phyloP scores from a whole-genome alignment of 331 rosid genomes.

The Acacia pycnantha region DNA sequence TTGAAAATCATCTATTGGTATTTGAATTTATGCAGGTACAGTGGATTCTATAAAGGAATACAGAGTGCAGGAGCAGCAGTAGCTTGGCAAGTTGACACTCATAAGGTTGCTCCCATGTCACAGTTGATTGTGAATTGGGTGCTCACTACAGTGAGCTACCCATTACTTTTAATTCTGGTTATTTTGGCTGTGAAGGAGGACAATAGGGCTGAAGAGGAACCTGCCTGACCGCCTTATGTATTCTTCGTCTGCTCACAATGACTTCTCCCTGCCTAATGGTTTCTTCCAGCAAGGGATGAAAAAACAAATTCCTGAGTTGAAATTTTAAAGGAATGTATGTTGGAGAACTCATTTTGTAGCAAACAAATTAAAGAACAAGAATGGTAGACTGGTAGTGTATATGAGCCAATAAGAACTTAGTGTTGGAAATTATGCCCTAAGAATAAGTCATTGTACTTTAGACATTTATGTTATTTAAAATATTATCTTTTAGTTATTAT shows the following conservation, averaged over 20 bases:
- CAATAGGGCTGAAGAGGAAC: constrained; percentile 15
- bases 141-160: constrained; percentile 53
- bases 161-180: constrained; percentile 46
- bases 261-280: background rate
- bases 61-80: constrained; percentile 78
- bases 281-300: background rate
- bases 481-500: no score
- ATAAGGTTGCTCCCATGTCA: constrained; percentile 31
- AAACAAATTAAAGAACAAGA: background rate
- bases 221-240: constrained; percentile 3
- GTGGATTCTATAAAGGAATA: constrained; percentile 66
- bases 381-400: no score
- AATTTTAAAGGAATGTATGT: background rate
- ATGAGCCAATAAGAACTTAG: background rate
- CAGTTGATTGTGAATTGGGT: constrained; percentile 60
- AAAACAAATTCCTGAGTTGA: background rate
- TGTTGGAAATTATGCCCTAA: no score
- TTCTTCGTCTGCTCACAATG: constrained; percentile 13
- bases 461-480: no score
- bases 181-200: constrained; percentile 55
- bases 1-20: background rate
- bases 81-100: constrained; percentile 65
- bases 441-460: no score
- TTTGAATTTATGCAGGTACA: constrained; percentile 41
- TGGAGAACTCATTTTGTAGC: background rate